These are phyloP conservation scores for Trypanosoma melophagium DNA, from an alignment of 208 protist species.

Conservation along the genomic window DNA sequence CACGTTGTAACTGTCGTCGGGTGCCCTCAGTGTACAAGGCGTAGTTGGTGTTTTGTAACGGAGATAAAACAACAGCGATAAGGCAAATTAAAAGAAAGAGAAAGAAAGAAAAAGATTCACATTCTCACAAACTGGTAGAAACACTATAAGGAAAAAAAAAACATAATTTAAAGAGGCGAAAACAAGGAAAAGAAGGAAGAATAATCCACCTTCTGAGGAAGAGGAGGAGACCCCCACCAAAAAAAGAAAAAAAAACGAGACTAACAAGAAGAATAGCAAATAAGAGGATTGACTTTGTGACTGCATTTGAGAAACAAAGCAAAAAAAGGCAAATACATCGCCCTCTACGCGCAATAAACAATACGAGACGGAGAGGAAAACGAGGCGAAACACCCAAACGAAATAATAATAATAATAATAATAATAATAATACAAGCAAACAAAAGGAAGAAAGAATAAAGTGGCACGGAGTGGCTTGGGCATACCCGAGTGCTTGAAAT, in stretches of 20 bases:
- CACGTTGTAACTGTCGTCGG: too few species aligned
- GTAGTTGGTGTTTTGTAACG: too few species aligned
- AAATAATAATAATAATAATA: background rate
- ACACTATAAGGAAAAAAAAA: too few species aligned
- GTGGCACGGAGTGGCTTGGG: background rate
- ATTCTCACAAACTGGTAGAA: too few species aligned
- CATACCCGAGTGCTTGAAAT: too few species aligned
- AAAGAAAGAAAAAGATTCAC: too few species aligned
- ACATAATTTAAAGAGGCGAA: too few species aligned
- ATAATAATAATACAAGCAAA: background rate
- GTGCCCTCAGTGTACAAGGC: too few species aligned
- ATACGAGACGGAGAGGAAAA: background rate
- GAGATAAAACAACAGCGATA: background rate
- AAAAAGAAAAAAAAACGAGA: background rate
- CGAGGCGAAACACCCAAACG: background rate
- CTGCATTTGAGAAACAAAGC: background rate
- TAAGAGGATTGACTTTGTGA: background rate
- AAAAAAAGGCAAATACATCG: background rate
- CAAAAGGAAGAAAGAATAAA: background rate
- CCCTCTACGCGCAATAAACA: background rate
- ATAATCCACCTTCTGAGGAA: background rate
- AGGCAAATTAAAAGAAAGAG: background rate
- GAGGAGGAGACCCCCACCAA: background rate
- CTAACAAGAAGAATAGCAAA: constrained; percentile 1
- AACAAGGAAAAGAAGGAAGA: too few species aligned